Conservation (phyloP, 2,329 filamentous ascomycete genomes). For the Exophiala alcalophila region DNA sequence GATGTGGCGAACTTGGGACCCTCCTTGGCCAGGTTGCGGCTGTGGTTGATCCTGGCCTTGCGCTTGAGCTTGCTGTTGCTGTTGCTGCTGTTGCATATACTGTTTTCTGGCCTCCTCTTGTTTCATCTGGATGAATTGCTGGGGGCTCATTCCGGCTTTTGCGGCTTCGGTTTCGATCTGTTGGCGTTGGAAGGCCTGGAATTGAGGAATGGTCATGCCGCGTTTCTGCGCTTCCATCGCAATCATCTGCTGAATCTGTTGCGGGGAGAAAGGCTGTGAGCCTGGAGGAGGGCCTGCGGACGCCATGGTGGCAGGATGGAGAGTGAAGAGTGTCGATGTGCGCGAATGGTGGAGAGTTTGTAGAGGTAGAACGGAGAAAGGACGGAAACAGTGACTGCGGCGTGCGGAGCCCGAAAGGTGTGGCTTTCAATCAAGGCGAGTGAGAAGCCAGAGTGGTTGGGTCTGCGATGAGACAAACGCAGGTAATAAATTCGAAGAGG, state of each 20-base stretch:
- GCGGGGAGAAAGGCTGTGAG: constrained; percentile 19
- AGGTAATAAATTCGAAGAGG: too few relatives aligned
- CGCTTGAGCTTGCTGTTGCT: constrained; percentile 33
- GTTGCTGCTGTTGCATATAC: constrained; percentile 38
- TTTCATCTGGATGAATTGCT: constrained; percentile 48
- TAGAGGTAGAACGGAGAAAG: not conserved
- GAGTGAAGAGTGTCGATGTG: not conserved
- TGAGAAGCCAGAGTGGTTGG: constrained; percentile 20
- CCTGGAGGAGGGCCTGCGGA: constrained; percentile 20
- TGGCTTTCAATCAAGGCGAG: too few relatives aligned
- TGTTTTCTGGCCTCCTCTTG: constrained; percentile 41
- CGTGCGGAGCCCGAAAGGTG: not conserved
- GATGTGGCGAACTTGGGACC: constrained; percentile 44
- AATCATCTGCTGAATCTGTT: constrained; percentile 29
- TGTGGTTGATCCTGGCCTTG: constrained; percentile 44
- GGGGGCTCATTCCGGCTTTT: constrained; percentile 52
- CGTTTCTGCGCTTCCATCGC: constrained; percentile 70
- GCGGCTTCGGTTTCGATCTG: constrained; percentile 47
- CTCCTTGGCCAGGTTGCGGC: constrained; percentile 37
- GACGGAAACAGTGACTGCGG: not conserved
- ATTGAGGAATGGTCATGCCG: constrained; percentile 81
- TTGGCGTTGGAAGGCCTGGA: constrained; percentile 54
- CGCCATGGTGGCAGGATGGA: constrained; percentile 34
- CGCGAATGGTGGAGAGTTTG: not conserved
- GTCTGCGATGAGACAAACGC: constrained; percentile 13